Conservation (phyloP, 2,329 filamentous ascomycete genomes). For the Aspergillus ochraceoroseus region DNA sequence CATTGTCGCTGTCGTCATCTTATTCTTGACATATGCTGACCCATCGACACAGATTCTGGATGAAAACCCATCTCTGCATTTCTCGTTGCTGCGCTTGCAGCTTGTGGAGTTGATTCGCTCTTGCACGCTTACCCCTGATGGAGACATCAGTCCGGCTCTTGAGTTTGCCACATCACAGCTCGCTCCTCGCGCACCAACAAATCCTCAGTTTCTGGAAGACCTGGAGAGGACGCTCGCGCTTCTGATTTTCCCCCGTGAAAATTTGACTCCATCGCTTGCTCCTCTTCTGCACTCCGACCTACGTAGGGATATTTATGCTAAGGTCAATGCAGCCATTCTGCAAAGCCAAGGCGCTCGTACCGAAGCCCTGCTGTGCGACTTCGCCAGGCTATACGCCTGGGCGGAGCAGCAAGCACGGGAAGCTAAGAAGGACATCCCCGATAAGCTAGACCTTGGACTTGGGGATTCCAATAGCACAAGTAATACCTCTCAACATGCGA, state of each 20-base stretch:
- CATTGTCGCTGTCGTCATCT: conserved; percentile 14
- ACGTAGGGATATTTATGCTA: conserved; percentile 74
- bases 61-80: conserved; percentile 74
- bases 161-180: conserved; percentile 84
- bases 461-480: conserved; percentile 27
- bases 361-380: conserved; percentile 74
- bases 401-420: conserved; percentile 59
- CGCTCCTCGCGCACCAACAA: conserved; percentile 77
- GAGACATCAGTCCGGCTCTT: conserved; percentile 73
- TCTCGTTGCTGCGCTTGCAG: conserved; percentile 82
- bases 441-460: conserved; percentile 45
- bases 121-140: conserved; percentile 60
- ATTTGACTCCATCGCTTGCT: conserved; percentile 68
- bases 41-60: conserved; percentile 68
- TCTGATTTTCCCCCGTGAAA: conserved; percentile 79
- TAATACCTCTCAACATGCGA: conserved; percentile 23
- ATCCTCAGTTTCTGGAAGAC: conserved; percentile 74
- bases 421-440: conserved; percentile 45
- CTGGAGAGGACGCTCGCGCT: conserved; percentile 91
- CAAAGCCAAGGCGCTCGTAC: conserved; percentile 64
- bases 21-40: conserved; percentile 23
- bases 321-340: conserved; percentile 85
- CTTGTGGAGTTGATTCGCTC: conserved; percentile 86
- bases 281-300: conserved; percentile 73
- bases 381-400: conserved; percentile 81